Percentiles rank a stretch among this genome's conserved stretches.
phyloP scores from a whole-genome alignment of 441 rosid species.

The Pelargonium fulgidum region DNA sequence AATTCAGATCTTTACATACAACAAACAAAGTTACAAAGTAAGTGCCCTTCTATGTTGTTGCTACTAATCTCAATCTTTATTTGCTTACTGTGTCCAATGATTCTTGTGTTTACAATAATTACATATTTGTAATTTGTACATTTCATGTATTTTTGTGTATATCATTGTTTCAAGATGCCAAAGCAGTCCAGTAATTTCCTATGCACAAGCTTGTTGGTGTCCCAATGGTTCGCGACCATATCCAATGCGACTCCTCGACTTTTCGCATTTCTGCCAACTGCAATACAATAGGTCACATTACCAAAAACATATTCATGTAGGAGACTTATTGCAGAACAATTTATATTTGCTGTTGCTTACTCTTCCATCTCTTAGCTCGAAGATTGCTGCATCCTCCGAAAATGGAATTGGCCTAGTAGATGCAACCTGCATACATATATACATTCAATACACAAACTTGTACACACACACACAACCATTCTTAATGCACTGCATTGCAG shows the following conservation, averaged over 20 bases:
- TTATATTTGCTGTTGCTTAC: slow-evolving; percentile 35
- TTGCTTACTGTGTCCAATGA: too few relatives aligned
- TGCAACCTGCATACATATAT: slow-evolving; percentile 39
- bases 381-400: slow-evolving; percentile 46
- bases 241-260: slow-evolving; percentile 33
- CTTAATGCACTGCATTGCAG: not conserved
- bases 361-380: slow-evolving; percentile 67
- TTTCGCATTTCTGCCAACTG: slow-evolving; percentile 55
- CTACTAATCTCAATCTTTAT: too few relatives aligned
- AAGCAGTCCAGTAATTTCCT: slow-evolving; percentile 49
- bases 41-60: too few relatives aligned
- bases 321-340: not conserved
- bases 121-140: slow-evolving; percentile 11
- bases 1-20: too few relatives aligned
- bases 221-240: slow-evolving; percentile 47
- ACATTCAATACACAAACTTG: too few relatives aligned
- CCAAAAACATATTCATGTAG: too few relatives aligned
- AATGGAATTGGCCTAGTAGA: slow-evolving; percentile 57
- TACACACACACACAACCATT: too few relatives aligned
- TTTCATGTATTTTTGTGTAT: not conserved
- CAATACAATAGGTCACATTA: slow-evolving; percentile 6
- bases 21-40: too few relatives aligned
- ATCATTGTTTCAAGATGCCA: slow-evolving; percentile 38
- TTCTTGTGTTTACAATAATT: not conserved
- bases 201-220: slow-evolving; percentile 51